These are phyloP conservation scores for Teunomyces pallodes DNA, from an alignment of 805 yeast genomes.

Conservation along the genomic window DNA sequence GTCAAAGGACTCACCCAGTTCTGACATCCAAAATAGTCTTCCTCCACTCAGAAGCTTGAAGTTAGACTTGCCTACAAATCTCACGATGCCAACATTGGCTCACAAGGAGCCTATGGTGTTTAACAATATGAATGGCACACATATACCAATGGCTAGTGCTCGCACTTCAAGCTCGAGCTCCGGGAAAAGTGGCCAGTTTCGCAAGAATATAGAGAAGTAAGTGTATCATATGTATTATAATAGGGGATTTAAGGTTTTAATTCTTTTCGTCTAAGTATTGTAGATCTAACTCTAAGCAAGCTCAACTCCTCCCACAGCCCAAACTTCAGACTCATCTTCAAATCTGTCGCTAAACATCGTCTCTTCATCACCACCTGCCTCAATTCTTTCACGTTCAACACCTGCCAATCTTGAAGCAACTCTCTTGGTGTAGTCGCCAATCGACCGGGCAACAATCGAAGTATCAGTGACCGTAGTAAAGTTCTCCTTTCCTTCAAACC, in stretches of 20 bases:
- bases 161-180: conserved; percentile 16
- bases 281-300: conserved; percentile 11
- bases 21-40: conserved; percentile 20
- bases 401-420: conserved; percentile 84
- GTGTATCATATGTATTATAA: conserved; percentile 4
- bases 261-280: background rate
- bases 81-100: conserved; percentile 22
- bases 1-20: conserved; percentile 9
- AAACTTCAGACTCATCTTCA: conserved; percentile 84
- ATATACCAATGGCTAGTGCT: background rate
- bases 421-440: conserved; percentile 85
- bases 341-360: conserved; percentile 78
- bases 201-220: conserved; percentile 13
- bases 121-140: background rate
- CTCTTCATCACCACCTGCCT: conserved; percentile 88
- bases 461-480: conserved; percentile 46
- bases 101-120: conserved; percentile 7
- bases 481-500: conserved; percentile 54
- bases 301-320: conserved; percentile 81
- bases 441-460: conserved; percentile 60
- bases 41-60: conserved; percentile 53
- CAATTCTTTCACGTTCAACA: conserved; percentile 83
- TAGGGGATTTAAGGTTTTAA: conserved; percentile 2
- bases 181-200: conserved; percentile 20
- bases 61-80: conserved; percentile 47